Percentiles rank a stretch among this genome's conserved stretches.
These are phyloP conservation scores for Xylariaceae sp. DNA, from an alignment of 2,329 filamentous ascomycete genomes.

Conservation along the genomic window DNA sequence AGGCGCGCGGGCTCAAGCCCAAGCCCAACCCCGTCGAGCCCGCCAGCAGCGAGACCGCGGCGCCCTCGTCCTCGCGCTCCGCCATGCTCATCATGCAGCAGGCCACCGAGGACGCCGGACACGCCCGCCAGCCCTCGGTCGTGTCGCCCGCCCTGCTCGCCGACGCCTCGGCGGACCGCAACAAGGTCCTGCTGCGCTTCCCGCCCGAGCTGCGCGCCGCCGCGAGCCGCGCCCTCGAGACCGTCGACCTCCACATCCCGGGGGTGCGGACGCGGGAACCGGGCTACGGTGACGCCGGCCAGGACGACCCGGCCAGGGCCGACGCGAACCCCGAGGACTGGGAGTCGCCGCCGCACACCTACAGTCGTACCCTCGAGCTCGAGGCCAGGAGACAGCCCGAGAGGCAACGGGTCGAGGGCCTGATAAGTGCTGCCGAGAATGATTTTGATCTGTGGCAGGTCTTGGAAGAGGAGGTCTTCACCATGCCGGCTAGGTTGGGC, in stretches of 20 bases:
- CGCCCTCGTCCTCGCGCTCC: slow-evolving; percentile 10
- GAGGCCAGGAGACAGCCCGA: slow-evolving; percentile 37
- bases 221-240: slow-evolving; percentile 30
- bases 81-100: slow-evolving; percentile 22
- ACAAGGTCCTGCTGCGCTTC: slow-evolving; percentile 30
- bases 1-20: slow-evolving; percentile 27
- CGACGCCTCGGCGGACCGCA: slow-evolving; percentile 22
- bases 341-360: slow-evolving; percentile 14
- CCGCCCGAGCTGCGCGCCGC: slow-evolving; percentile 32
- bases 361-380: slow-evolving; percentile 25
- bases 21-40: slow-evolving; percentile 5
- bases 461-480: slow-evolving; percentile 60
- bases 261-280: neutral
- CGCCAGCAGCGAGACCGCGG: slow-evolving; percentile 1
- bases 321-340: slow-evolving; percentile 11
- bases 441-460: slow-evolving; percentile 61
- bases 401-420: slow-evolving; percentile 40
- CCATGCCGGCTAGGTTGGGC: slow-evolving; percentile 47
- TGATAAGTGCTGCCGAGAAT: slow-evolving; percentile 47
- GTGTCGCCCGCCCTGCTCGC: slow-evolving; percentile 11
- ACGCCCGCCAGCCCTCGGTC: slow-evolving; percentile 10
- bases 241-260: slow-evolving; percentile 17
- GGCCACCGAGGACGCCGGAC: slow-evolving; percentile 17
- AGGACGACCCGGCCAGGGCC: slow-evolving; percentile 1
- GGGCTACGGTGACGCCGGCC: neutral